Percentiles rank a stretch among this genome's conserved stretches.
These are phyloP conservation scores for Phoma sp. DNA, from an alignment of 2,329 filamentous ascomycete genomes.

Conservation along the genomic window DNA sequence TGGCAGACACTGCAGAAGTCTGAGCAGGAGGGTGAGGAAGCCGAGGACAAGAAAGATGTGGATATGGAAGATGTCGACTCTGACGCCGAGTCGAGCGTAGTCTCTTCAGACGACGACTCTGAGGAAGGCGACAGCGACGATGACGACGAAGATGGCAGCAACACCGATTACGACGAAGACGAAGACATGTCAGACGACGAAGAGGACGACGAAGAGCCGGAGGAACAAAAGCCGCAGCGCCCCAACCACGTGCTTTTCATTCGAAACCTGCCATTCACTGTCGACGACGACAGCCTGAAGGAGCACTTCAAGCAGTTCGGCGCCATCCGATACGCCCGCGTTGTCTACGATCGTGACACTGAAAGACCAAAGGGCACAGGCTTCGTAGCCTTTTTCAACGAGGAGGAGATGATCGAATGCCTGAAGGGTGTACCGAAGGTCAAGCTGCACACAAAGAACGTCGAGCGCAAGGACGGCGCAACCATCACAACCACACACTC, in stretches of 20 bases:
- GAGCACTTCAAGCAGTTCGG: conserved; percentile 90
- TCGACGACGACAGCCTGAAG: conserved; percentile 80
- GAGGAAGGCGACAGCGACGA: conserved; percentile 48
- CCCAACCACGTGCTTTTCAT: conserved; percentile 85
- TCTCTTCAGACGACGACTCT: conserved; percentile 51
- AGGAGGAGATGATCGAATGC: conserved; percentile 76
- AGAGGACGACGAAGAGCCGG: conserved; percentile 35
- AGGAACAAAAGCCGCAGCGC: conserved; percentile 51
- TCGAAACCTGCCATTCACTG: conserved; percentile 90
- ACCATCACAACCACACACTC: conserved; percentile 63
- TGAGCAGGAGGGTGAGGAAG: conserved; percentile 49
- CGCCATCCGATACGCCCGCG: conserved; percentile 83
- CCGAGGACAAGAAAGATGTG: conserved; percentile 49
- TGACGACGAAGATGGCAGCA: conserved; percentile 49
- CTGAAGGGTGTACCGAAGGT: conserved; percentile 71
- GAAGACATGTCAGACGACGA: conserved; percentile 52
- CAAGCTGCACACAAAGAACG: conserved; percentile 46
- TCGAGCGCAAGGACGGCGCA: conserved; percentile 44
- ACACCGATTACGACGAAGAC: conserved; percentile 49
- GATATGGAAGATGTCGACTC: conserved; percentile 45
- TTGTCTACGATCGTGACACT: conserved; percentile 85
- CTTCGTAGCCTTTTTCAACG: conserved; percentile 89
- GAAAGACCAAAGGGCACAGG: conserved; percentile 89
- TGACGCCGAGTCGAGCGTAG: conserved; percentile 47
- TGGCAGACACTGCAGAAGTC: conserved; percentile 70